phyloP scores from a whole-genome alignment of 441 rosid species.

The Adansonia rubrostipa region DNA sequence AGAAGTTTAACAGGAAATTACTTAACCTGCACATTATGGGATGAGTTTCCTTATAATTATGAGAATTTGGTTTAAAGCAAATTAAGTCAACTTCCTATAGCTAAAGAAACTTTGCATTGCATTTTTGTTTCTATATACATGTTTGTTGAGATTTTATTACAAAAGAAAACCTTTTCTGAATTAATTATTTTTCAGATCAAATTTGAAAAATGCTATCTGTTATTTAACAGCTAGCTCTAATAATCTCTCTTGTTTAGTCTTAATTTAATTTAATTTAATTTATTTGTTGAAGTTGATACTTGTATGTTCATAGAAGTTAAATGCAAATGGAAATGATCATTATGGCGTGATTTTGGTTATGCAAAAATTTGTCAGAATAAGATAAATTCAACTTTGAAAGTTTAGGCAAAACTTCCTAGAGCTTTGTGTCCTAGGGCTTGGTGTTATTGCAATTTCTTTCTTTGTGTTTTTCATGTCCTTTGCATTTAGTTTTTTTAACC shows the following conservation, averaged over 20 bases:
- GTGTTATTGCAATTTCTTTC: neutral
- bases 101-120: neutral
- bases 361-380: neutral
- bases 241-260: too few relatives aligned
- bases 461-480: neutral
- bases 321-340: neutral
- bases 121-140: neutral
- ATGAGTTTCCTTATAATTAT: neutral
- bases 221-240: neutral
- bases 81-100: neutral
- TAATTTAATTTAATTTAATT: too few relatives aligned
- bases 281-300: neutral
- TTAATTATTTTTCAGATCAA: neutral
- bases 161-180: neutral
- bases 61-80: neutral
- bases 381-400: too few relatives aligned
- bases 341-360: neutral
- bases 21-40: neutral
- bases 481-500: constrained; percentile 21
- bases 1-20: neutral
- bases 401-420: constrained; percentile 26
- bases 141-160: neutral
- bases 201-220: neutral
- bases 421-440: constrained; percentile 43
- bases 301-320: neutral